A percentile compares a stretch with the other conserved stretches of the same genome.
Evolutionary conservation across 441 rosid species (phyloP).

Genomic region (Pelargonium fulgidum): DNA sequence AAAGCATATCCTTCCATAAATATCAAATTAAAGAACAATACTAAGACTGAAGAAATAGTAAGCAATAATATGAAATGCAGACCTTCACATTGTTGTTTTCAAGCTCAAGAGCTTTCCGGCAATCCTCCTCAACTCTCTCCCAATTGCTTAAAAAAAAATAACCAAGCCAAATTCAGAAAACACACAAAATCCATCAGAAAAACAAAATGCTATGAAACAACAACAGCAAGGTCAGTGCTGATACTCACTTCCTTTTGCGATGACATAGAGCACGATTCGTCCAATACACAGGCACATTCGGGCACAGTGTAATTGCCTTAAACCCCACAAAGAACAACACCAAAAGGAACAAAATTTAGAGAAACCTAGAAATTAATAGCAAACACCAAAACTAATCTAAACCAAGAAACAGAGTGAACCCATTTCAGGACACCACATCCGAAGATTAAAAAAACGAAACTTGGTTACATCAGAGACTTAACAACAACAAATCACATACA

Average conservation of each 20-base stretch:
- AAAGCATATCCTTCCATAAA: too few species aligned
- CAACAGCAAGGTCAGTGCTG: slow-evolving; percentile 2
- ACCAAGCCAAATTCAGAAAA: neutral
- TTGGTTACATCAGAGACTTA: too few species aligned
- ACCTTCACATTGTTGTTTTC: slow-evolving; percentile 73
- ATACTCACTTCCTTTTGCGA: slow-evolving; percentile 71
- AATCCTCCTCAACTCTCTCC: slow-evolving; percentile 76
- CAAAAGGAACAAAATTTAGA: neutral
- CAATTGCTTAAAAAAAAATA: slow-evolving; percentile 53
- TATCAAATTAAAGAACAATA: too few species aligned
- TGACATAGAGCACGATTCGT: slow-evolving; percentile 91
- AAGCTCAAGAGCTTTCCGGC: slow-evolving; percentile 63
- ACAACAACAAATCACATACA: too few species aligned
- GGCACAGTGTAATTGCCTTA: slow-evolving; percentile 83
- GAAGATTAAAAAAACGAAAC: too few species aligned
- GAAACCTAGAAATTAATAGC: neutral
- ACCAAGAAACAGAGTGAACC: slow-evolving; percentile 5
- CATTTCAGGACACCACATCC: neutral
- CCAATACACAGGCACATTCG: slow-evolving; percentile 76
- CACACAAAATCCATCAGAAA: too few species aligned
- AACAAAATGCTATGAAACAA: too few species aligned
- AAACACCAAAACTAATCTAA: too few species aligned
- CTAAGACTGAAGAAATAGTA: too few species aligned
- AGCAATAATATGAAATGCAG: neutral
- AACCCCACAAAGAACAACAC: neutral